phyloP scores from a whole-genome alignment of 1,284 basidiomycete species.

The Chiua sp. region DNA sequence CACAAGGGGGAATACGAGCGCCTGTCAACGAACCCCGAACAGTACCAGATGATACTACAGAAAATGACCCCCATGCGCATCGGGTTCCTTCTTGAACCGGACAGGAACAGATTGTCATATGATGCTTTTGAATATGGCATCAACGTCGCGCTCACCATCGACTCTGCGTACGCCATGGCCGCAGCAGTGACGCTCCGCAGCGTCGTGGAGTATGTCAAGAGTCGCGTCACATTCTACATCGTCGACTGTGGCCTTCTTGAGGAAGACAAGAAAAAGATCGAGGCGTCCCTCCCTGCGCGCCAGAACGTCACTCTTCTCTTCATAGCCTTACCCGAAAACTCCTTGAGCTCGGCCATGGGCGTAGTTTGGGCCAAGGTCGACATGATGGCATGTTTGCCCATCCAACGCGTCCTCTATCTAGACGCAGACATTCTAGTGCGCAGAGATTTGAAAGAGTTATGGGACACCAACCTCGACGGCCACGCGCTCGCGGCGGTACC shows the following conservation, averaged over 20 bases:
- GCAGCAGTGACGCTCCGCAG: constrained; percentile 55
- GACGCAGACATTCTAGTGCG: constrained; percentile 59
- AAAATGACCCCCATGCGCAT: constrained; percentile 59
- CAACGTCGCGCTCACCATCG: constrained; percentile 50
- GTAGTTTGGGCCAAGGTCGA: constrained; percentile 58
- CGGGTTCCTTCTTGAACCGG: constrained; percentile 47
- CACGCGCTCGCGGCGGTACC: constrained; percentile 47
- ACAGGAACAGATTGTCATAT: not conserved
- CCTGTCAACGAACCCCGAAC: constrained; percentile 40
- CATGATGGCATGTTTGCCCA: constrained; percentile 49
- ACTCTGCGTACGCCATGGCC: constrained; percentile 53
- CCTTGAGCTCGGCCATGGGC: constrained; percentile 38
- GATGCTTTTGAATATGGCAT: constrained; percentile 51
- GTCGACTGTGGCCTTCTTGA: constrained; percentile 50
- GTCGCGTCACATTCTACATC: constrained; percentile 55
- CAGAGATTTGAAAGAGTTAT: constrained; percentile 46
- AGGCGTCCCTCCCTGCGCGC: constrained; percentile 33
- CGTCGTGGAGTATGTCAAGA: constrained; percentile 40
- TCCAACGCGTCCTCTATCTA: constrained; percentile 56
- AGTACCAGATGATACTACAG: constrained; percentile 58
- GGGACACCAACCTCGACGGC: constrained; percentile 50
- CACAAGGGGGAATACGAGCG: constrained; percentile 54
- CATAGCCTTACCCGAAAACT: constrained; percentile 40
- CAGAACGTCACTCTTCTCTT: constrained; percentile 48
- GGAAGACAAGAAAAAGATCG: constrained; percentile 43